A percentile compares a stretch with the other conserved stretches of the same genome.
Evolutionary conservation across 345 rosid genomes (phyloP).

Genomic region (Eucalyptus urophylla): DNA sequence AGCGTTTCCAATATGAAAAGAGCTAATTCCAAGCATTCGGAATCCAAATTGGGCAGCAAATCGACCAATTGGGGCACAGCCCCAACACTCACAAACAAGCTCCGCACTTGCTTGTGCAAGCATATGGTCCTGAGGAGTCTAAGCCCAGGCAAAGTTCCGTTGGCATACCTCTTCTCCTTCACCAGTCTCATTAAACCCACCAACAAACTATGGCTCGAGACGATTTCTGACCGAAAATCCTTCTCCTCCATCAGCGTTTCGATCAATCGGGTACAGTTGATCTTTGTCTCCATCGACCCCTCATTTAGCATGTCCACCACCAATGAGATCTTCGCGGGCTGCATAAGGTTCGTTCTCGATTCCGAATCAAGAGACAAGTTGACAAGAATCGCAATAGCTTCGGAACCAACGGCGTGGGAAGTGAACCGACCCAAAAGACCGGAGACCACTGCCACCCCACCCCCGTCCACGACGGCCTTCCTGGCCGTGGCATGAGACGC

Average conservation of each 20-base stretch:
- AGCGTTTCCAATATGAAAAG: slow-evolving; percentile 1
- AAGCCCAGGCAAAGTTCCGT: slow-evolving; percentile 1
- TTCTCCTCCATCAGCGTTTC: slow-evolving; percentile 7
- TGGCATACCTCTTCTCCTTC: not conserved
- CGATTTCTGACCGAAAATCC: slow-evolving; percentile 6
- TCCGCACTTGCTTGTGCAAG: slow-evolving; percentile 3
- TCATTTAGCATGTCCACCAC: slow-evolving; percentile 7
- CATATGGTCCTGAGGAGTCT: slow-evolving; percentile 4
- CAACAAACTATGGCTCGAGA: slow-evolving; percentile 6
- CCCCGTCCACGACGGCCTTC: not conserved
- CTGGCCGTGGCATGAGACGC: not conserved
- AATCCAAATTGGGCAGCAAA: not conserved
- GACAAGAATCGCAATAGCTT: slow-evolving; percentile 1
- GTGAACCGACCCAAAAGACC: slow-evolving; percentile 1
- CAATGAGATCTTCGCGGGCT: slow-evolving; percentile 4
- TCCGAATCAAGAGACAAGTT: not conserved
- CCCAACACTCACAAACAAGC: slow-evolving; percentile 3
- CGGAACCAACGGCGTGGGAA: slow-evolving; percentile 10
- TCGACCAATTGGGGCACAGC: not conserved
- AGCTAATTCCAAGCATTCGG: slow-evolving; percentile 3
- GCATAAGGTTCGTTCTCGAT: slow-evolving; percentile 1
- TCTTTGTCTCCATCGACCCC: slow-evolving; percentile 7
- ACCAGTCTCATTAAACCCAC: slow-evolving; percentile 9
- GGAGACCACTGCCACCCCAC: slow-evolving; percentile 1
- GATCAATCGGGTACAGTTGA: slow-evolving; percentile 3